Evolutionary conservation across 805 yeast genomes (phyloP), one percentile per base, ranked within the genome.

Genomic region (Myxozyma geophila): DNA sequence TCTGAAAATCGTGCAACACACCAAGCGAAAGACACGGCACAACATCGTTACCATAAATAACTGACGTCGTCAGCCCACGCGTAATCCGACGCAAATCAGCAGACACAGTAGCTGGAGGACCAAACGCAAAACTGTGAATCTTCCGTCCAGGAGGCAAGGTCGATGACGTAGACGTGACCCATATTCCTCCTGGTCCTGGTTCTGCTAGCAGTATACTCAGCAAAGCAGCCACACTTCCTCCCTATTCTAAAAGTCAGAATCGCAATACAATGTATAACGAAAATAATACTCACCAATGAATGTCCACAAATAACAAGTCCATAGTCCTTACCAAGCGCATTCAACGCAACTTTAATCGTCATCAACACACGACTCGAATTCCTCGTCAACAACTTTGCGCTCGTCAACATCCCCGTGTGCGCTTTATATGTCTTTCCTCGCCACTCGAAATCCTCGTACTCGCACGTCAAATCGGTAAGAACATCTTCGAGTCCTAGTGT

Each of bases 11-110:
- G 9, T 72, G 70, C 9, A 74, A 52, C 43, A 72, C 67, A 4
- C 77, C 77, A 5, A 75, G 68, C 5, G 77, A 75, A 35, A 74
- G 69, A 52, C 73, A 72, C 6, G 77, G 77, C 6, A 74, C 74
- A n/a, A 74, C 67, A 54, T 74, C 77, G 19, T 67, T 66, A 1
- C 76, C 77, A 54, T 72, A 73, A 6, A 74, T 73, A 19, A 74
- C 75, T 1, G 76, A 67, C 10, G 75, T 72, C 33, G 72, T 67
- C 23, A 74, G 71, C 7, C 63, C 52, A 19, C 67, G 63, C 1
- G 77, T 71, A 2, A 62, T 44, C 15, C 35, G 51, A 1, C 75
- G 70, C n/a, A 74, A 66, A 10, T 67, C 62, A 13, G 72, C 54
- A 8, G 74, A 69, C 1, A 74, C 58, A 1, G 74, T 65, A 2